Base-by-base conservation (phyloP, 345 rosid species). In the Diplotaxis tenuifolia region DNA sequence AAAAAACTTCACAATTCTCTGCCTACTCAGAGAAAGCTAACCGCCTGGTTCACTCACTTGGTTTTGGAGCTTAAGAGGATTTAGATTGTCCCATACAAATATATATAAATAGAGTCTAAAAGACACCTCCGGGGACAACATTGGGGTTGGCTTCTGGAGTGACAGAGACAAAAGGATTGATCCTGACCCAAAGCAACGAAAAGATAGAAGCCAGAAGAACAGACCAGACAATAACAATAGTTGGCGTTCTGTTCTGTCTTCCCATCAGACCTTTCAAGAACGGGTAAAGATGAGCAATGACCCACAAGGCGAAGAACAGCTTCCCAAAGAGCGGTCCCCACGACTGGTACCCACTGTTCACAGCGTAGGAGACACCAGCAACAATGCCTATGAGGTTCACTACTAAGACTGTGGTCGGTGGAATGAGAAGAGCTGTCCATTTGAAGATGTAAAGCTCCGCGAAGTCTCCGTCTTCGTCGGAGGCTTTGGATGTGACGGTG, bases 331-430 rank as follows among this genome's bases (percentile, higher is more conserved):
- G 54, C 54, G 54, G 54, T 15, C 54, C 54, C 54, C 54, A 47
- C 16, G 54, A 47, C 21, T 47, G 54, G 54, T 47, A 47, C 5
- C 54, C 54, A 3, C 54, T 47, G 54, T 47, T 47, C 21, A 47
- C 54, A 47, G 54, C 54, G 1, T 47, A 47, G 16, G 54, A 47
- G 54, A 47, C 54, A 47, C 54, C 54, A 47, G 54, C 54, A 9
- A 47, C 54, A 47, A 47, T 47, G 54, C 54, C 54, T 47, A 47
- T 47, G 54, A 47, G 54, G 54, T 47, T 47, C 54, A 47, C 54
- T 2, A 47, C 54, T 47, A 47, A 21, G 4, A 47, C 54, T 0
- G 54, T 47, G 11, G 54, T 47, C 21, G 54, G 54, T 47, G 54
- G 54, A 47, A 47, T 47, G 21, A 47, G 54, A 47, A 47, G 54